Evolutionary conservation across 108 stramenopile species (phyloP).

Genomic region (Cyclotella sp.): DNA sequence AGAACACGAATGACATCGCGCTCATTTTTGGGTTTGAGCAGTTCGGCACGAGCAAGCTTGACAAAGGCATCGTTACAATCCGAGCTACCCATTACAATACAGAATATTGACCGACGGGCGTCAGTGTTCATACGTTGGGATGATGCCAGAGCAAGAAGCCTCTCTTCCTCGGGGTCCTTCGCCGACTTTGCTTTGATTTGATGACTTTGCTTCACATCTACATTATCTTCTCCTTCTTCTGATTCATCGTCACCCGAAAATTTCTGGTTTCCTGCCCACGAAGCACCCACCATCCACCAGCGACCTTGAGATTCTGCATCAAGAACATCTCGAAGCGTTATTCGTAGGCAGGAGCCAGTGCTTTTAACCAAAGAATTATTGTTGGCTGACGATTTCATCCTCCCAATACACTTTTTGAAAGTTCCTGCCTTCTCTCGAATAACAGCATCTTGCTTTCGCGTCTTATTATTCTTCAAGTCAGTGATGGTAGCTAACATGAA

Average conservation of each 20-base stretch:
- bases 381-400: slow-evolving; percentile 77
- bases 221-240: slow-evolving; percentile 19
- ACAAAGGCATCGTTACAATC: slow-evolving; percentile 96
- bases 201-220: slow-evolving; percentile 6
- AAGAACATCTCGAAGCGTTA: slow-evolving; percentile 82
- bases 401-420: slow-evolving; percentile 82
- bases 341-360: slow-evolving; percentile 76
- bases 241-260: slow-evolving; percentile 41
- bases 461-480: slow-evolving; percentile 95
- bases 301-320: slow-evolving; percentile 86
- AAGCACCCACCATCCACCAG: slow-evolving; percentile 96
- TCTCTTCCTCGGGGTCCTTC: slow-evolving; percentile 51
- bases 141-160: slow-evolving; percentile 78
- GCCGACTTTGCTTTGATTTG: slow-evolving; percentile 5
- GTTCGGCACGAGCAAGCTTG: slow-evolving; percentile 81
- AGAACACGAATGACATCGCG: slow-evolving; percentile 94
- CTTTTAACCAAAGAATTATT: slow-evolving; percentile 37
- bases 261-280: slow-evolving; percentile 87
- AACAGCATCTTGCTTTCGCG: slow-evolving; percentile 72
- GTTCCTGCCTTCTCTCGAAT: slow-evolving; percentile 69
- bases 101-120: slow-evolving; percentile 89
- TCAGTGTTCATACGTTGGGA: slow-evolving; percentile 97
- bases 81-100: slow-evolving; percentile 90
- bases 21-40: slow-evolving; percentile 87
- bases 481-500: slow-evolving; percentile 92